These are phyloP conservation scores for Candida taoyuanica DNA, from an alignment of 805 yeast genomes.

Conservation along the genomic window DNA sequence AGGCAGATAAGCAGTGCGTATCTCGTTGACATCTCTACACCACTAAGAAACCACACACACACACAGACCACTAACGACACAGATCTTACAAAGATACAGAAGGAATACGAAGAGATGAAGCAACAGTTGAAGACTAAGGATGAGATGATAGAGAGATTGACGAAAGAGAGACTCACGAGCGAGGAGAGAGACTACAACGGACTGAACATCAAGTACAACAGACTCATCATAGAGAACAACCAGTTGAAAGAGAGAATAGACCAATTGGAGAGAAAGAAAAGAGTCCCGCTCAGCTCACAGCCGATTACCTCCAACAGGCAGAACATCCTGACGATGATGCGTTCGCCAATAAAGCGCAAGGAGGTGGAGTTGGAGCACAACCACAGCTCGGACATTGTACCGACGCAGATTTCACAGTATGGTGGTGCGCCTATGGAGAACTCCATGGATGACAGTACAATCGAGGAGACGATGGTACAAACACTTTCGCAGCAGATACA, in stretches of 20 bases:
- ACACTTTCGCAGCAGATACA: too few relatives aligned
- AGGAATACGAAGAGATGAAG: neutral
- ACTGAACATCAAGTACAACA: slow-evolving; percentile 11
- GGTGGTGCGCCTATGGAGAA: neutral
- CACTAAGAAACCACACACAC: too few relatives aligned
- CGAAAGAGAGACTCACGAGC: neutral
- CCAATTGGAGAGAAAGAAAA: slow-evolving; percentile 1
- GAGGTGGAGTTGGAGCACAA: too few relatives aligned
- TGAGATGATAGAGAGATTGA: neutral
- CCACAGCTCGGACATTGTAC: slow-evolving; percentile 1
- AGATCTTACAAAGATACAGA: neutral
- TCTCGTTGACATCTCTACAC: too few relatives aligned
- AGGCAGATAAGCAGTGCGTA: neutral
- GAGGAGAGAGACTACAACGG: slow-evolving; percentile 2
- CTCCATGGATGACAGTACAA: neutral
- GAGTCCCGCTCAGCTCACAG: neutral
- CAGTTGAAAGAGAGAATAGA: slow-evolving; percentile 2
- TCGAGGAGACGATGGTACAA: neutral
- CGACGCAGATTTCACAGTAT: neutral
- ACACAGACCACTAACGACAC: neutral
- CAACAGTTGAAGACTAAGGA: neutral
- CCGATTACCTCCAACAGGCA: neutral
- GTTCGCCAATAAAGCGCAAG: neutral
- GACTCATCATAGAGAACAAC: slow-evolving; percentile 1
- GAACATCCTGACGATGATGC: slow-evolving; percentile 5